phyloP scores from a whole-genome alignment of 441 rosid species.

The Raphanus hybrid region DNA sequence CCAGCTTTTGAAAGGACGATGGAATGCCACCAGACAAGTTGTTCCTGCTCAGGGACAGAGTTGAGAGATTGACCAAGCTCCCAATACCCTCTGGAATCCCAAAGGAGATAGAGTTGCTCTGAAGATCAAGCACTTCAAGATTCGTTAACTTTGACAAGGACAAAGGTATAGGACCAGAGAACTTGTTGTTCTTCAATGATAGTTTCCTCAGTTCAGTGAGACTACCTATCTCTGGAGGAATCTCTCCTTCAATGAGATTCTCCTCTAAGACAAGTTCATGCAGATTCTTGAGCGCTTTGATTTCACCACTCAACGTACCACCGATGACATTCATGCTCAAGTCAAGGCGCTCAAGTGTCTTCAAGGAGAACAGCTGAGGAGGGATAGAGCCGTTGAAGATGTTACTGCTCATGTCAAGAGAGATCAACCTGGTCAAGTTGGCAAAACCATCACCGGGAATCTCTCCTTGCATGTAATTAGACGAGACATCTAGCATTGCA shows the following conservation, averaged over 20 bases:
- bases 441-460: conserved; percentile 40
- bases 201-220: conserved; percentile 32
- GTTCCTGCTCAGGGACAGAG: conserved; percentile 24
- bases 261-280: conserved; percentile 25
- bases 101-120: conserved; percentile 26
- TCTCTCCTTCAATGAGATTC: conserved; percentile 38
- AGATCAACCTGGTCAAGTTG: conserved; percentile 35
- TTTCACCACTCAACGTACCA: conserved; percentile 17
- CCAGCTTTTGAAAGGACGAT: conserved; percentile 24
- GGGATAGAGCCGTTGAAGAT: conserved; percentile 40
- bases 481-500: conserved; percentile 31
- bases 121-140: conserved; percentile 9
- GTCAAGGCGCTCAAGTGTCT: conserved; percentile 28
- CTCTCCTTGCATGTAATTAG: conserved; percentile 35
- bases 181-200: conserved; percentile 28
- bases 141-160: conserved; percentile 34
- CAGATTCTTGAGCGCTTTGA: conserved; percentile 40
- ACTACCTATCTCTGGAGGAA: conserved; percentile 43
- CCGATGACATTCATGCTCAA: conserved; percentile 39
- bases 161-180: conserved; percentile 40
- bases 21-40: conserved; percentile 31
- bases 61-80: conserved; percentile 29
- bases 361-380: conserved; percentile 31
- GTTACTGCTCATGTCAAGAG: conserved; percentile 34
- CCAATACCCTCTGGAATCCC: conserved; percentile 37